These are phyloP conservation scores for Gyromitra esculenta DNA, from an alignment of 2,329 filamentous ascomycete species.

Conservation along the genomic window DNA sequence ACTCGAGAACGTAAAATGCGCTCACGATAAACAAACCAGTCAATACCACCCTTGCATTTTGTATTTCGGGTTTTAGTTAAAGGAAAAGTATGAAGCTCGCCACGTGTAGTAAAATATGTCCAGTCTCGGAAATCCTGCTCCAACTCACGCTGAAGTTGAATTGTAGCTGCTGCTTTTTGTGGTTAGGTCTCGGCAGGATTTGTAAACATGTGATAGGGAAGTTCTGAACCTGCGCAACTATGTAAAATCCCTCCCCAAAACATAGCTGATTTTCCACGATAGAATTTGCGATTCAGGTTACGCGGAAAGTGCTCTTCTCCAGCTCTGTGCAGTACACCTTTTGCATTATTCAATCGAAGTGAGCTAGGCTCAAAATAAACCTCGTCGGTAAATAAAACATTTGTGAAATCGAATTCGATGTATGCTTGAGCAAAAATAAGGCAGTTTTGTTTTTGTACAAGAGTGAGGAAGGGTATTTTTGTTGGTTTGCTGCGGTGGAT, in stretches of 20 bases:
- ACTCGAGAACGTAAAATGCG: background rate
- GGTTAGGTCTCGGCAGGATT: background rate
- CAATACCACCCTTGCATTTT: conserved; percentile 5
- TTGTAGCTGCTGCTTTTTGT: background rate
- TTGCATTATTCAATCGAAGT: background rate
- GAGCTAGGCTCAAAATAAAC: background rate
- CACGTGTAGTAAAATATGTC: background rate
- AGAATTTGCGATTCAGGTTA: background rate
- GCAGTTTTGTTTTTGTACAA: background rate
- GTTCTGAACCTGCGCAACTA: background rate
- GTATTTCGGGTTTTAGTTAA: background rate
- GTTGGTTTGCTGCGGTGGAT: background rate
- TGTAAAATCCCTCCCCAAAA: conserved; percentile 11
- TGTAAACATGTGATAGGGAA: conserved; percentile 2
- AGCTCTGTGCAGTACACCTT: background rate
- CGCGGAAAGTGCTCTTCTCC: background rate
- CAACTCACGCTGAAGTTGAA: background rate
- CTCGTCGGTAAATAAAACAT: background rate
- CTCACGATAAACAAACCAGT: conserved; percentile 26
- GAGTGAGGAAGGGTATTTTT: background rate
- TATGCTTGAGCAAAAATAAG: background rate
- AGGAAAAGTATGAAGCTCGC: background rate
- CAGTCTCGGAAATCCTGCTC: background rate
- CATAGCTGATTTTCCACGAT: background rate
- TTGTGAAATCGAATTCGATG: background rate